Base-by-base conservation (phyloP, 2,329 filamentous ascomycete species). In the Diaporthe capsici region DNA sequence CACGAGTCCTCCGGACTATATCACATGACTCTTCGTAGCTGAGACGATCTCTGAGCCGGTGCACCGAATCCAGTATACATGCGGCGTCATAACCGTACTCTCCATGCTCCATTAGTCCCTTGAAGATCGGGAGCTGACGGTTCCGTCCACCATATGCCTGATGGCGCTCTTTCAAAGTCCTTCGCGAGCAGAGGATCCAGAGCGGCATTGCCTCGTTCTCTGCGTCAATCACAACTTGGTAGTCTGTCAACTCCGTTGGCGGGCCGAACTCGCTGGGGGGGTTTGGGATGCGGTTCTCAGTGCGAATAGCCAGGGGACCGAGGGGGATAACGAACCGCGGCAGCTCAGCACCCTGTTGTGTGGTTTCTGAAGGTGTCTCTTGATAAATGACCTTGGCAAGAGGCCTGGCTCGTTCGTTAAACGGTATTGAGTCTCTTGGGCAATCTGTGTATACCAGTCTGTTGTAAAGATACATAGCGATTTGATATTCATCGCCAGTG, bases 1-100 rank as follows among this genome's bases (percentile, higher is more conserved):
- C 51, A 44, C 51, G 67, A 57, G 67, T 71, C n/a, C 53, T 71
- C 9, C n/a, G 51, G 15, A 71, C 37, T n/a, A 58, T 44, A 10
- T 57, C 67, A 25, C 67, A 71, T 6, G 51, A 20, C 37, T 58
- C 67, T 37, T 58, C 34, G 12, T 31, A 39, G 2, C n/a, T 15
- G 1, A 17, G 13, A 3, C 2, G 2, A 47, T 13, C 10, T n/a
- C 51, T 9, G 8, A 71, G n/a, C 20, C 8, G 3, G 25, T 71
- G 67, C 25, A 71, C 37, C 9, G 51, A 71, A 1, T 34, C n/a
- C 0, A 44, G 9, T 2, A 71, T 58, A 7, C 37, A 47, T 3
- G 51, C 67, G n/a, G 25, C 17, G 15, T 71, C 34, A 13, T 57
- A 57, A 0, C 51, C 39, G 13, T 15, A 44, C n/a, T 58, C 25